Conservation (phyloP, 176 grass and related monocot species). For the Luzula sylvatica region DNA sequence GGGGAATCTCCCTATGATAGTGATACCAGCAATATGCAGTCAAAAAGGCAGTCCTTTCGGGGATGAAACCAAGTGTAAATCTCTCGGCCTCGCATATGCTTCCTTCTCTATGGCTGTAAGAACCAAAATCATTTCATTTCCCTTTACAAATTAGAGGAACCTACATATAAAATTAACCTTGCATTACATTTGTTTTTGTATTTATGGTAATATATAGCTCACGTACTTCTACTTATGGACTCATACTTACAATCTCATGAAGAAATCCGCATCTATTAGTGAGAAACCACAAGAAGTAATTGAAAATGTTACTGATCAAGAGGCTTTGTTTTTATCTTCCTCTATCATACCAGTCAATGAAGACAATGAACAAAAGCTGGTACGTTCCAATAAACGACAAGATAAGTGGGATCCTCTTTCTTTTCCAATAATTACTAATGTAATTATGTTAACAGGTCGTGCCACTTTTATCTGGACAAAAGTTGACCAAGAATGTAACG, state of each 20-base stretch:
- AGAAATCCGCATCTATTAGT: slow-evolving; percentile 5
- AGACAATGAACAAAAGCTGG: slow-evolving; percentile 24
- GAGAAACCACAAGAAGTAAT: neutral
- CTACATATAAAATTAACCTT: too few species aligned
- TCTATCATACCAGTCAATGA: slow-evolving; percentile 20
- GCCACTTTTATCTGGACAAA: neutral
- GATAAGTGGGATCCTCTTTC: too few species aligned
- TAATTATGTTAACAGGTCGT: neutral
- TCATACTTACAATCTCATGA: slow-evolving; percentile 19
- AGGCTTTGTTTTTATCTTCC: neutral
- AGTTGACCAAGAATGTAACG: neutral
- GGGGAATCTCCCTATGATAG: slow-evolving; percentile 20
- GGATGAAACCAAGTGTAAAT: neutral
- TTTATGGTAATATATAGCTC: slow-evolving; percentile 17
- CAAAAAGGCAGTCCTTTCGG: slow-evolving; percentile 20
- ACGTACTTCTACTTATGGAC: slow-evolving; percentile 21
- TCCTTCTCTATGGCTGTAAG: slow-evolving; percentile 24
- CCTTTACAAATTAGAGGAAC: too few species aligned
- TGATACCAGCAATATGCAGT: slow-evolving; percentile 20
- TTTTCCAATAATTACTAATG: too few species aligned
- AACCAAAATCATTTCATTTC: too few species aligned
- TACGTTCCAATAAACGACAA: too few species aligned
- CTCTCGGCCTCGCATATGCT: slow-evolving; percentile 4
- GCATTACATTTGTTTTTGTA: too few species aligned
- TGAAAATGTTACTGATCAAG: neutral